A percentile compares a stretch with the other conserved stretches of the same genome.
Conservation (phyloP, 2,329 filamentous ascomycete species). For the Grosmannia clavigera region DNA sequence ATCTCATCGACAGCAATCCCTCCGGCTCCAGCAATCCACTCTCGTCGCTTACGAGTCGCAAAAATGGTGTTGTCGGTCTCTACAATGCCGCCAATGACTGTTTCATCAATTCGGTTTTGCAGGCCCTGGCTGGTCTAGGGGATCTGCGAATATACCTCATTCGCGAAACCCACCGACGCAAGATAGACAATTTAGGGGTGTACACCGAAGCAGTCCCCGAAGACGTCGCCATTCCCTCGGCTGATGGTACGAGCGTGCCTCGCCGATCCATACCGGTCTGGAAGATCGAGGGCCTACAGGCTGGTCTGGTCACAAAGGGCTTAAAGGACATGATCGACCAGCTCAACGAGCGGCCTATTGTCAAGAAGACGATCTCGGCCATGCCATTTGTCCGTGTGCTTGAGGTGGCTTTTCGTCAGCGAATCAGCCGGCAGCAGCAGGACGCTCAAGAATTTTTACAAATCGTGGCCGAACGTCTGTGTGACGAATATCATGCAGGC, state of each 20-base stretch:
- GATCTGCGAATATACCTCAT: slow-evolving; percentile 88
- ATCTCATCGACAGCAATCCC: slow-evolving; percentile 77
- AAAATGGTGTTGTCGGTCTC: slow-evolving; percentile 80
- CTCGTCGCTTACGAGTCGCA: slow-evolving; percentile 33
- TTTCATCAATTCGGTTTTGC: slow-evolving; percentile 93
- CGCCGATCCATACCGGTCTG: slow-evolving; percentile 34
- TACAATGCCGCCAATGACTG: slow-evolving; percentile 89
- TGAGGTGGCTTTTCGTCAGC: slow-evolving; percentile 75
- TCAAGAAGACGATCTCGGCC: slow-evolving; percentile 86
- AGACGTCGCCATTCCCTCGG: slow-evolving; percentile 11
- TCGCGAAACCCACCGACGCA: slow-evolving; percentile 73
- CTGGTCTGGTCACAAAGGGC: slow-evolving; percentile 70
- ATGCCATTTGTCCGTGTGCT: slow-evolving; percentile 71
- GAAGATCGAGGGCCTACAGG: slow-evolving; percentile 59
- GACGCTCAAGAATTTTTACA: slow-evolving; percentile 97
- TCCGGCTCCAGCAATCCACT: slow-evolving; percentile 25
- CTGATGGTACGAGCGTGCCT: not conserved
- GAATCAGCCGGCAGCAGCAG: slow-evolving; percentile 89
- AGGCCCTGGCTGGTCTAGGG: slow-evolving; percentile 79
- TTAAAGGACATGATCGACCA: slow-evolving; percentile 87
- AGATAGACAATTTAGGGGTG: slow-evolving; percentile 63
- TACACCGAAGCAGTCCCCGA: slow-evolving; percentile 52
- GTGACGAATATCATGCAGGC: slow-evolving; percentile 88
- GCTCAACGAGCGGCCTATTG: slow-evolving; percentile 85
- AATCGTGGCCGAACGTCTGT: slow-evolving; percentile 79